Evolutionary conservation across 495 filamentous ascomycete species (phyloP), one percentile per base, ranked within the genome.

Genomic region (Glonium stellatum): DNA sequence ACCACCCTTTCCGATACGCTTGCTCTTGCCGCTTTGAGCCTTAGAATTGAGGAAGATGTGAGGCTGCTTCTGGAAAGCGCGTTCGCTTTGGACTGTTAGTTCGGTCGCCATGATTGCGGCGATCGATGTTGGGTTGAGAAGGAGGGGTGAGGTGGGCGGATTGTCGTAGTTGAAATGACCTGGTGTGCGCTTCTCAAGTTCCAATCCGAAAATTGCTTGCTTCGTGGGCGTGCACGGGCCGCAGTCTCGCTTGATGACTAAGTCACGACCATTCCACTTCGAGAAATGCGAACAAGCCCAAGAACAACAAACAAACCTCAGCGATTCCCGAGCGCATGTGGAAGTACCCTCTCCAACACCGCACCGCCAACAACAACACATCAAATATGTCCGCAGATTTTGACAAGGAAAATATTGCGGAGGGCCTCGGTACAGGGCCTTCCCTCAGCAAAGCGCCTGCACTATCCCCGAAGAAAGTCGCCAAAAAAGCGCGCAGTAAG

Each of bases 11-110:
- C 89, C 90, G 67, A 80, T 77, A 74, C 86, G 86, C 74, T 84
- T 84, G 75, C 83, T 86, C 84, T 96, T 97, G 66, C 84, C 77
- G 76, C 88, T 60, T 0, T 57, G 59, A 54, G n/a, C 54, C 54
- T 54, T 86, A 70, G 81, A 77, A 84, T 95, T 96, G 73, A 87
- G 83, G 88, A 97, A 97, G 84, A 99, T 95, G 79, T 99, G 95
- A 72, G 93, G 95, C 84, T 67, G 65, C 65, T 96, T 96, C 78
- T 96, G 91, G 87, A 86, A 96, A 81, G 91, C 91, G 79, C 91
- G 90, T 86, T 96, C 91, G 73, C 88, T 90, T 84, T 96, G 91
- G 76, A 96, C 91, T 76, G 87, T 95, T 79, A 96, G 84, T 84
- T 96, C 91, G 81, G 91, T 96, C 74, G 91, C 91, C 91, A 96